A percentile compares a stretch with the other conserved stretches of the same genome.
phyloP scores from a whole-genome alignment of 169 alveolate genomes.

The Besnoitia besnoiti region DNA sequence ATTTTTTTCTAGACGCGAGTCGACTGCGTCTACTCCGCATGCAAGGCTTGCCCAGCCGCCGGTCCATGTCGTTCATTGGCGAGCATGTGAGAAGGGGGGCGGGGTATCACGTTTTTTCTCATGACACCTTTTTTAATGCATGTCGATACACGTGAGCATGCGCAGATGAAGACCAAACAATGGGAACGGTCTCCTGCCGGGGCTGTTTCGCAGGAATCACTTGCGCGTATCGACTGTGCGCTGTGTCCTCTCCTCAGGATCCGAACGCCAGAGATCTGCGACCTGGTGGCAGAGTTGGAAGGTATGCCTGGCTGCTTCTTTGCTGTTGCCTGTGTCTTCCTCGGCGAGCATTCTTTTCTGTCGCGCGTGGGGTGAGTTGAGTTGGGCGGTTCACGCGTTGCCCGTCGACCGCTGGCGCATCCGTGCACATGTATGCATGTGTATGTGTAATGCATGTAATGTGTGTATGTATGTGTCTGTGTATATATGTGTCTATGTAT shows the following conservation, averaged over 20 bases:
- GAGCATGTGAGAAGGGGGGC: no score
- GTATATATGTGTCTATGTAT: background rate
- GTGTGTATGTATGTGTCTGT: background rate
- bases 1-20: background rate
- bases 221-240: background rate
- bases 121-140: background rate
- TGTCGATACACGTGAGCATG: background rate
- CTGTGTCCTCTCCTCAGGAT: slow-evolving; percentile 39
- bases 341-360: no score
- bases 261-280: slow-evolving; percentile 59
- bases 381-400: background rate
- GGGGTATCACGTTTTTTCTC: background rate
- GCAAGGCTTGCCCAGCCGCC: no score
- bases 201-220: no score
- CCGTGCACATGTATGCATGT: background rate
- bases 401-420: background rate
- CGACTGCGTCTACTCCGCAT: no score
- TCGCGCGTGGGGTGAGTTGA: background rate
- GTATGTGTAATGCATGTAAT: background rate
- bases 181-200: no score
- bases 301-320: slow-evolving; percentile 11
- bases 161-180: no score
- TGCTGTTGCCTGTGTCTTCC: no score
- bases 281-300: slow-evolving; percentile 44
- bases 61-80: no score